Base-by-base conservation (phyloP, 148 eudicot species). In the Euryodendron excelsum region DNA sequence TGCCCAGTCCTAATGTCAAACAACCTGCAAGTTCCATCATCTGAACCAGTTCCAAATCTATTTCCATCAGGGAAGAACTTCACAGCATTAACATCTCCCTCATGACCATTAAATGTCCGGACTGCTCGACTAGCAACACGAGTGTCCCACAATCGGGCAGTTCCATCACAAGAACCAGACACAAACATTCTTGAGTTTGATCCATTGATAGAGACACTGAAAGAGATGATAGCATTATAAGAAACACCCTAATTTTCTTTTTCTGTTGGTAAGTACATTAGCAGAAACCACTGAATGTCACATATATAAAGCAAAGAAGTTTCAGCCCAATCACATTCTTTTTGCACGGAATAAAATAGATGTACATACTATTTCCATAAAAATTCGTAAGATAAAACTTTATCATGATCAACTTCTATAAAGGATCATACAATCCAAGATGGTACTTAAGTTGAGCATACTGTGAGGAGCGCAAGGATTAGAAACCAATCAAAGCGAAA, bases 1-100 rank as follows among this genome's bases (percentile, higher is more conserved):
- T 96, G 99, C 48, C 99, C 99, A 75, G 98, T 93, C 80, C 99
- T 87, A 82, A 96, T 91, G 87, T 96, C 99, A 82, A 87, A 96
- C 71, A 96, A 80, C 79, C 93, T 87, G 86, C 98, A 93, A 18
- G 91, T 90, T 77, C 99, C 99, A 82, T 96, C 99, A 70, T 89
- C 99, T 44, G 99, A 93, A 30, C 99, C 99, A 80, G 98, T 93
- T 65, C 93, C 98, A 89, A 96, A 96, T 88, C 98, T 90, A 81
- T 96, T 90, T 68, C 99, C 99, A 88, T 96, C 99, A 50, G 98
- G 94, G 69, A 96, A 96, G 81, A 93, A 96, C 86, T 96, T 91
- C 63, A 96, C 99, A 48, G 92, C 74, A 91, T 91, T 93, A 73
- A 96, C 94, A 89, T 93, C 98, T 78, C 99, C 97, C 81, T 89